Percentiles rank a stretch among this genome's conserved stretches.
These are phyloP conservation scores for Phyllosticta citribraziliensis DNA, from an alignment of 2,329 filamentous ascomycete species.

Conservation along the genomic window DNA sequence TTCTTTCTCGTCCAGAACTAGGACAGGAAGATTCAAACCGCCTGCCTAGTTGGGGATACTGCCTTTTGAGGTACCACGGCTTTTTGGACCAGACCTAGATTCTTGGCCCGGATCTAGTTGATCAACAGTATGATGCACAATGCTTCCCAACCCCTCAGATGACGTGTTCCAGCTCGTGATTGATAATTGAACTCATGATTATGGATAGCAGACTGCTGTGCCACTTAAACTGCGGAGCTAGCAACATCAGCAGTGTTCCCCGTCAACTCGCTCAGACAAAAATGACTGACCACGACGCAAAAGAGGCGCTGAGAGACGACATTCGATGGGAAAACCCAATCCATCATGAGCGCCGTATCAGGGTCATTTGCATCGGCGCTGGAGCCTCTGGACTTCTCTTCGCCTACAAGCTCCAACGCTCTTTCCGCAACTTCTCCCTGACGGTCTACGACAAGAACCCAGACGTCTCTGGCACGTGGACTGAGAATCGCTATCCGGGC, in stretches of 20 bases:
- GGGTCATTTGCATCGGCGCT: conserved; percentile 37
- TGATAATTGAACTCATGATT: not conserved
- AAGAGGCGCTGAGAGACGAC: conserved; percentile 11
- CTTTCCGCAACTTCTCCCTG: conserved; percentile 34
- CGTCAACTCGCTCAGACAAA: not conserved
- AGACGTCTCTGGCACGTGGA: conserved; percentile 42
- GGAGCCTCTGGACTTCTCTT: conserved; percentile 39
- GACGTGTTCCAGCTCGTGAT: not conserved
- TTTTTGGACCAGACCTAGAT: too few relatives aligned
- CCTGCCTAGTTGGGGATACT: not conserved
- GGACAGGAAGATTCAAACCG: too few relatives aligned
- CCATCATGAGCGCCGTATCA: conserved; percentile 25
- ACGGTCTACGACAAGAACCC: conserved; percentile 41
- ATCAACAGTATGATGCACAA: too few relatives aligned
- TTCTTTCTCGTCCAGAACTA: too few relatives aligned
- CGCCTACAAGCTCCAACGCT: conserved; percentile 39
- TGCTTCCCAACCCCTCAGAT: not conserved
- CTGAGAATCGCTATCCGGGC: conserved; percentile 39
- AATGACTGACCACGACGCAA: not conserved
- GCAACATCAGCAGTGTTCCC: not conserved
- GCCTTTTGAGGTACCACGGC: not conserved
- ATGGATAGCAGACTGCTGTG: not conserved
- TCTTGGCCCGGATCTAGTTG: too few relatives aligned
- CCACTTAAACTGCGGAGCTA: not conserved
- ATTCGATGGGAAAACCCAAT: conserved; percentile 22